Base-by-base conservation (phyloP, 805 yeast species). In the Nakazawaea ishiwadae region DNA sequence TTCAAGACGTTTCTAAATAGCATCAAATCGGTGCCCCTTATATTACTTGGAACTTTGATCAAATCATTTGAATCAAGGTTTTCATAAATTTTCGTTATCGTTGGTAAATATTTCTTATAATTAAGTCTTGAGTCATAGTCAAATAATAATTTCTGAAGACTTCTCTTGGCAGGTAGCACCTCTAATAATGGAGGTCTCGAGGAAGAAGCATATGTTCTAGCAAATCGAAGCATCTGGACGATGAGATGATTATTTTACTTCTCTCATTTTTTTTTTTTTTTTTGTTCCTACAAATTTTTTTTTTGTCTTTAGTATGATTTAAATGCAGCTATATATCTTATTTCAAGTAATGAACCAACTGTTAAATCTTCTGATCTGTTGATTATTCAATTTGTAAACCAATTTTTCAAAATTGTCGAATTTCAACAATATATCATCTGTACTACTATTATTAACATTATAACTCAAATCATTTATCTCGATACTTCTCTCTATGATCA, bases 371-470 rank as follows among this genome's bases (percentile, higher is more conserved):
- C 29, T 35, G 5, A 40, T 28, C 36, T 35, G 44, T 18, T 40
- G 44, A 30, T 35, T 40, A 21, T 40, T 42, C 36, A 42, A 20
- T 17, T 21, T 74, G 58, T 73, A 83, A 17, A 84, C 52, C 26
- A 59, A 60, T 56, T 76, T 81, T 53, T 89, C 97, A 56, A 77
- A 81, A 52, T 81, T 87, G 55, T 89, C 97, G 47, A 89, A 63
- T 4, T 81, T 77, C 44, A 73, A 66, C 34, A 85, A 51, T 50
- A 89, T 84, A 41, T 70, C 64, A 10, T 21, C 47, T 17, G 18
- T 46, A 43, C 30, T 36, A 43, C 40, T 39, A 33, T 42, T 44
- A 11, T 55, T 50, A n/a, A 74, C 62, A 43, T 75, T 77, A 35
- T 66, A 65, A 11, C 95, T 88, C 50, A 70, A 75, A 54, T 83